A percentile compares a stretch with the other conserved stretches of the same genome.
Conservation (phyloP, 108 stramenopile species). For the Epithemia pelagica region DNA sequence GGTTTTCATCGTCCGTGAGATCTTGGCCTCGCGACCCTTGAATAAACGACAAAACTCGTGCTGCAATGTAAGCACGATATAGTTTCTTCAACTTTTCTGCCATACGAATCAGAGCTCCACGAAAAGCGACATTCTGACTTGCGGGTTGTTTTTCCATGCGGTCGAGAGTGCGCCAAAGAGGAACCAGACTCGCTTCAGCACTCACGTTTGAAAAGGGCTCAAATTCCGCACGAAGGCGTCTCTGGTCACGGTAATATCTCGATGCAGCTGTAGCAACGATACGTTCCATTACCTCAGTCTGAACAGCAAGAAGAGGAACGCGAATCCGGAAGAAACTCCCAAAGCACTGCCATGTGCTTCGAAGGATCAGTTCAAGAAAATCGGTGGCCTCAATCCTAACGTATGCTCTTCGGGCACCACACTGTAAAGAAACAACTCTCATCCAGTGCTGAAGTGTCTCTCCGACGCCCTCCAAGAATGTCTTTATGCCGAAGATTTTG, state of each 20-base stretch:
- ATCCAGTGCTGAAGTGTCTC: constrained; percentile 90
- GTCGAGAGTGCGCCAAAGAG: constrained; percentile 82
- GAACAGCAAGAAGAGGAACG: constrained; percentile 72
- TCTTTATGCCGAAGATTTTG: constrained; percentile 82
- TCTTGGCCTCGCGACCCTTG: constrained; percentile 21
- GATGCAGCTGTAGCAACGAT: constrained; percentile 74
- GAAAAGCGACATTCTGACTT: constrained; percentile 79
- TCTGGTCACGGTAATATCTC: constrained; percentile 65
- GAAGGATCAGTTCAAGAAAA: constrained; percentile 73
- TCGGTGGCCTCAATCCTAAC: constrained; percentile 78
- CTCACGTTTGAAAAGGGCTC: constrained; percentile 63
- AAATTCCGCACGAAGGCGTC: constrained; percentile 27
- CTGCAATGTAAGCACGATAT: constrained; percentile 78
- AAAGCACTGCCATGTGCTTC: constrained; percentile 79
- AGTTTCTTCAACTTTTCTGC: constrained; percentile 80
- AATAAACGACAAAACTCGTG: constrained; percentile 68
- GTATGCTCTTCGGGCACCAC: constrained; percentile 73
- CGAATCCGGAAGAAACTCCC: constrained; percentile 79
- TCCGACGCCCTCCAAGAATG: constrained; percentile 75
- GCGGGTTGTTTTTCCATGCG: constrained; percentile 78
- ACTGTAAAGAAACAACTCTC: constrained; percentile 75
- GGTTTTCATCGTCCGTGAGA: constrained; percentile 18
- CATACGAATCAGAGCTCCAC: constrained; percentile 66
- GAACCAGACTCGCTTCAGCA: constrained; percentile 77
- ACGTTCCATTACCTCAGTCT: constrained; percentile 83